Percentiles rank a stretch among this genome's conserved stretches.
These are phyloP conservation scores for Pythium rhizo-oryzae DNA, from an alignment of 352 stramenopile genomes.

Conservation along the genomic window DNA sequence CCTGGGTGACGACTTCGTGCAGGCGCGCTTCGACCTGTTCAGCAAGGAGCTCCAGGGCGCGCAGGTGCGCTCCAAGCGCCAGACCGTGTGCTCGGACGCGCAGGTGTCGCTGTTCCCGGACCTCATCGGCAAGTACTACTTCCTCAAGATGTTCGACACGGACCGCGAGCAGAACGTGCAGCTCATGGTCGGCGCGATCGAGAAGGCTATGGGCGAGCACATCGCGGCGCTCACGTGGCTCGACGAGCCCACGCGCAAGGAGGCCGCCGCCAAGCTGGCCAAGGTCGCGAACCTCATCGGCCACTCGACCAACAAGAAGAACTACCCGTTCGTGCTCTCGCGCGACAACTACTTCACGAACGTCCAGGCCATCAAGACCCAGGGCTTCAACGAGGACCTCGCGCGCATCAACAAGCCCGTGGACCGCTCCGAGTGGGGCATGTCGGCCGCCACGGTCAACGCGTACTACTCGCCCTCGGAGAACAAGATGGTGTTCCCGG, in stretches of 20 bases:
- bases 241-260: slow-evolving; percentile 73
- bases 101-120: slow-evolving; percentile 39
- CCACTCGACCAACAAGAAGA: slow-evolving; percentile 41
- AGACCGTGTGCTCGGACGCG: slow-evolving; percentile 55
- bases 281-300: slow-evolving; percentile 40
- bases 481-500: slow-evolving; percentile 94
- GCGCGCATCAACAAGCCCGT: slow-evolving; percentile 41
- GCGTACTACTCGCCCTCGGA: slow-evolving; percentile 70
- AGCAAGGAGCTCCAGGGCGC: slow-evolving; percentile 57
- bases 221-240: slow-evolving; percentile 91
- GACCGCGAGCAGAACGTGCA: slow-evolving; percentile 65
- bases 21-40: slow-evolving; percentile 90
- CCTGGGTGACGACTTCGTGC: slow-evolving; percentile 65
- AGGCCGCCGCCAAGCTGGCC: slow-evolving; percentile 60
- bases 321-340: slow-evolving; percentile 35
- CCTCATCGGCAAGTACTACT: slow-evolving; percentile 82
- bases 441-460: slow-evolving; percentile 92
- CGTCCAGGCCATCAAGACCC: slow-evolving; percentile 38
- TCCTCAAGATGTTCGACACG: slow-evolving; percentile 74
- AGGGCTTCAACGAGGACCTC: slow-evolving; percentile 36
- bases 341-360: slow-evolving; percentile 56
- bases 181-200: slow-evolving; percentile 83
- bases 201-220: slow-evolving; percentile 73
- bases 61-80: slow-evolving; percentile 43
- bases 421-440: slow-evolving; percentile 74